Evolutionary conservation across 495 filamentous ascomycete species (phyloP), one percentile per base, ranked within the genome.

Genomic region (Penicillium soppii): DNA sequence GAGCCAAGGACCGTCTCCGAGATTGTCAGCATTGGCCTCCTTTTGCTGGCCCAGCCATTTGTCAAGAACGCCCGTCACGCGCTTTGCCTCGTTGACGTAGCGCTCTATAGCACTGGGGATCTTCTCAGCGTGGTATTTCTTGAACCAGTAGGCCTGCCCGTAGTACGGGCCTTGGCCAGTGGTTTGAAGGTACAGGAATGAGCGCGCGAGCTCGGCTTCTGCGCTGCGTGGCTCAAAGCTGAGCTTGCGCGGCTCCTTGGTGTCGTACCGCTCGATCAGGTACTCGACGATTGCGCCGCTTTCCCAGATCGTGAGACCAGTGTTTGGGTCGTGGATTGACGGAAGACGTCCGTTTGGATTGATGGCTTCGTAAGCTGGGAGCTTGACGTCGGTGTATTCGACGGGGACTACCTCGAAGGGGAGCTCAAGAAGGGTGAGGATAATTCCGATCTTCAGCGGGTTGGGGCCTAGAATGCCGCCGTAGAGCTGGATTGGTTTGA

Each of bases 271-370:
- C 12, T 84, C 80, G 21, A 84, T 55, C 5, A 88, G 65, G 54
- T 89, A 89, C 46, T 82, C 67, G 54, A 86, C 42, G 60, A 87
- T 86, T 23, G 86, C 85, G 42, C 83, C 85, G 5, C 79, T 82
- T 58, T 88, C 84, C 80, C 82, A 87, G 7, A 88, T 58, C 0
- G 68, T 82, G 41, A 87, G 51, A 53, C 61, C 72, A 1, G 75
- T 82, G 66, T 89, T 88, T 15, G 77, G 73, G 59, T 87, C 85
- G 13, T 83, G 56, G 50, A 88, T 78, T 17, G 69, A 59, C 21
- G 72, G 71, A 8, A 68, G 45, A 9, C 86, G 82, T 15, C 85
- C 86, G 61, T 89, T 88, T 41, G 84, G 85, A 57, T 87, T 88
- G 63, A 85, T 53, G 15, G 65, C 59, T 1, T 65, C 50, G 58